Conservation (phyloP, 495 filamentous ascomycete species). For the Neurospora tetrasperma region DNA sequence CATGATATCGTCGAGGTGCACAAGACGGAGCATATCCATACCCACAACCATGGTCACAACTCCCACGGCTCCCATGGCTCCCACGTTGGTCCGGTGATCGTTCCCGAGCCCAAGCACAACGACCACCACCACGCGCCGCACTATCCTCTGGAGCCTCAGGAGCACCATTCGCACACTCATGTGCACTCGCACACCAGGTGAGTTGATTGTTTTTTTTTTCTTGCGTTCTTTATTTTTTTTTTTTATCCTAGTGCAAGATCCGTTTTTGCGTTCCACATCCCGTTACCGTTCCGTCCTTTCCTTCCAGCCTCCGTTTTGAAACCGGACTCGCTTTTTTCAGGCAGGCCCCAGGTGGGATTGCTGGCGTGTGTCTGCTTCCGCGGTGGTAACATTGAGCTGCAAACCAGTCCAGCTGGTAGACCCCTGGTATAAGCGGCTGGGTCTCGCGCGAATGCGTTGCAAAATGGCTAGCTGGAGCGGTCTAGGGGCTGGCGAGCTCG, state of each 20-base stretch:
- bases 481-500: not conserved
- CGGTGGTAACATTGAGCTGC: not conserved
- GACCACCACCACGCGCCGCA: not conserved
- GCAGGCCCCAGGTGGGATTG: not conserved
- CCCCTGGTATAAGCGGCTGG: not conserved
- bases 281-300: not conserved
- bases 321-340: not conserved
- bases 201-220: conserved; percentile 17
- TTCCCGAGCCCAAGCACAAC: not conserved
- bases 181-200: conserved; percentile 11
- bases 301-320: not conserved
- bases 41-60: not conserved
- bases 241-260: conserved; percentile 7
- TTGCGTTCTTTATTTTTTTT: conserved; percentile 4
- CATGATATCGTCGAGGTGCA: conserved; percentile 31
- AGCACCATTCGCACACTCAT: not conserved
- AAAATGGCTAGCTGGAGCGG: not conserved
- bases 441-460: not conserved
- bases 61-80: not conserved
- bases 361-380: not conserved
- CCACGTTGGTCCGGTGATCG: not conserved
- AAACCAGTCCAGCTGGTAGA: not conserved
- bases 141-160: not conserved
- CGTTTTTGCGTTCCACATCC: conserved; percentile 2
- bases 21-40: not conserved